These are phyloP conservation scores for Peronospora tabacina DNA, from an alignment of 352 stramenopile genomes.

Conservation along the genomic window DNA sequence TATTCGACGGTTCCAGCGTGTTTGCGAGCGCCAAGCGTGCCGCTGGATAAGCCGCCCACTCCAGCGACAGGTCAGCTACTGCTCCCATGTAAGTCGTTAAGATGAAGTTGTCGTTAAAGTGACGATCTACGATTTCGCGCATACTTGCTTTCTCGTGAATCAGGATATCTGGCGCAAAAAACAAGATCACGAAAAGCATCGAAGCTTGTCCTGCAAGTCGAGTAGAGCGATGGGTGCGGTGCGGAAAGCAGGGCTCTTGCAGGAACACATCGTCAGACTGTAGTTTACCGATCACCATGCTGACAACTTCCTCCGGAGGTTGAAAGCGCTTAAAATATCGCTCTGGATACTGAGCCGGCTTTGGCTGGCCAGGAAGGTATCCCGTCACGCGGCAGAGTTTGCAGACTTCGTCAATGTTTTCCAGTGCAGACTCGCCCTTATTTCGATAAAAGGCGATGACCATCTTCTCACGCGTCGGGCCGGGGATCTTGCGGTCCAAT, in stretches of 20 bases:
- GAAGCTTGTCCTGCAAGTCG: conserved; percentile 87
- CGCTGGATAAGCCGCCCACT: conserved; percentile 88
- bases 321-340: conserved; percentile 85
- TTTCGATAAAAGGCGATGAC: conserved; percentile 86
- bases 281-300: conserved; percentile 90
- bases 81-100: conserved; percentile 92
- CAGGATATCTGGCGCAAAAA: conserved; percentile 89
- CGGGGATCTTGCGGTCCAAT: conserved; percentile 89
- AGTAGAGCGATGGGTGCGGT: conserved; percentile 89
- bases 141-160: conserved; percentile 89
- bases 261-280: conserved; percentile 93
- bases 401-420: conserved; percentile 89
- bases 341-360: conserved; percentile 84
- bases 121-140: conserved; percentile 92
- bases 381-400: conserved; percentile 87
- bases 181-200: conserved; percentile 94
- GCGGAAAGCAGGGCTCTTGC: conserved; percentile 87
- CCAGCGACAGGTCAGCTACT: conserved; percentile 87
- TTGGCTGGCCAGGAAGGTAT: conserved; percentile 75
- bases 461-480: conserved; percentile 87
- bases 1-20: conserved; percentile 81
- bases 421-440: conserved; percentile 82
- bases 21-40: conserved; percentile 87
- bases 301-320: conserved; percentile 82
- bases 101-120: conserved; percentile 96